These are phyloP conservation scores for Ophiosphaerella korrae DNA, from an alignment of 2,329 filamentous ascomycete genomes.

Conservation along the genomic window DNA sequence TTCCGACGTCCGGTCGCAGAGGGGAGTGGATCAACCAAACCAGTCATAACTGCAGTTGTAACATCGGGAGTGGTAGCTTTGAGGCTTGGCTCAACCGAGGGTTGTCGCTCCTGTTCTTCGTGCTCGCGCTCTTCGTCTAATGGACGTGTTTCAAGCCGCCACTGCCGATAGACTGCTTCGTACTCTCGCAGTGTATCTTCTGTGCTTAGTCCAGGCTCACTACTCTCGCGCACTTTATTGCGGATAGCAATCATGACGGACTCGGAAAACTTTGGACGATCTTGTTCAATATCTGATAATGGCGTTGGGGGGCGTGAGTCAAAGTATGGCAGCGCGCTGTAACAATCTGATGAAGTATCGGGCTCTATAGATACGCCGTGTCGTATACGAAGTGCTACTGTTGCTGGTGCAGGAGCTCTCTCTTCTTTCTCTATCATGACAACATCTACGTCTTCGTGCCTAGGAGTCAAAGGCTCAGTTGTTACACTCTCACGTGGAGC, in stretches of 20 bases:
- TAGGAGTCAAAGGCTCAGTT: conserved; percentile 41
- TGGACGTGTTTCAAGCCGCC: conserved; percentile 48
- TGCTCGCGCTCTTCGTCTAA: conserved; percentile 50
- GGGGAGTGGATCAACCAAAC: conserved; percentile 34
- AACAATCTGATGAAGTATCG: conserved; percentile 46
- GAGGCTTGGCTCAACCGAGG: conserved; percentile 41
- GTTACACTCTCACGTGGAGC: conserved; percentile 19
- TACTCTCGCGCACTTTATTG: conserved; percentile 38
- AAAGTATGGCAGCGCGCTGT: conserved; percentile 53
- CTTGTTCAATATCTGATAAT: conserved; percentile 50
- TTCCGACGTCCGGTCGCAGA: conserved; percentile 37
- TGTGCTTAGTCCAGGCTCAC: conserved; percentile 35
- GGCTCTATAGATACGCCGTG: conserved; percentile 38
- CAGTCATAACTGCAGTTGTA: conserved; percentile 32
- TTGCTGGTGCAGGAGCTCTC: conserved; percentile 38
- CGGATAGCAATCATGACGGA: conserved; percentile 45
- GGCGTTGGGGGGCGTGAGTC: conserved; percentile 51
- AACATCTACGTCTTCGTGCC: conserved; percentile 41
- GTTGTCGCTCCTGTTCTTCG: conserved; percentile 43
- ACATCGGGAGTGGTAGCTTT: conserved; percentile 55
- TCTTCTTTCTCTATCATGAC: conserved; percentile 32
- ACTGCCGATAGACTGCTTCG: conserved; percentile 46
- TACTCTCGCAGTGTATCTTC: conserved; percentile 45
- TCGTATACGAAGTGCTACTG: conserved; percentile 36
- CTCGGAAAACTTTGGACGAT: conserved; percentile 44